Evolutionary conservation across 345 rosid genomes (phyloP).

Genomic region (Salix dunnii): DNA sequence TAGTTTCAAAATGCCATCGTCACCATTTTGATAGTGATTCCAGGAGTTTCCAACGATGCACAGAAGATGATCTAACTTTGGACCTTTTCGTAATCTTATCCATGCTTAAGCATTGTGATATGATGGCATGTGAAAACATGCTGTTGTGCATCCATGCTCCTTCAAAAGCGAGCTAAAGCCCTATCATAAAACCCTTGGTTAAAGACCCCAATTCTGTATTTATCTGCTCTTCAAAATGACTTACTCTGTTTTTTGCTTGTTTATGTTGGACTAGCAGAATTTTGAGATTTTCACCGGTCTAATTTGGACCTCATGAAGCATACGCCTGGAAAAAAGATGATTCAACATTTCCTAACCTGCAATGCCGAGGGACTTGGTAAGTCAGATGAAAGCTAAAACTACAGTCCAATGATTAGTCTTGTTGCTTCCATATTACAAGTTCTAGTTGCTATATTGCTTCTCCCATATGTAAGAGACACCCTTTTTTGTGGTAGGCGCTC

Average conservation of each 20-base stretch:
- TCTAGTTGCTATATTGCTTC: neutral
- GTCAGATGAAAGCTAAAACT: neutral
- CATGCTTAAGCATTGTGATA: too few relatives aligned
- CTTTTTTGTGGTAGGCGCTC: neutral
- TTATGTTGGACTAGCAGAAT: constrained; percentile 6
- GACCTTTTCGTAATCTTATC: too few relatives aligned
- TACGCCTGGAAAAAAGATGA: neutral
- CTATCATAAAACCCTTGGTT: too few relatives aligned
- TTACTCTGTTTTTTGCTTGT: constrained; percentile 9
- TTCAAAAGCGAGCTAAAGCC: too few relatives aligned
- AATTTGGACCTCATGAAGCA: neutral
- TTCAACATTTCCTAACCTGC: neutral
- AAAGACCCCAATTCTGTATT: too few relatives aligned
- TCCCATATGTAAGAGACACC: neutral
- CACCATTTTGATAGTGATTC: neutral
- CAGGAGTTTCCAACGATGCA: too few relatives aligned
- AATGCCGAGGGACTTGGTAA: neutral
- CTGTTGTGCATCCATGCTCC: too few relatives aligned
- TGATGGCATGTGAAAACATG: too few relatives aligned
- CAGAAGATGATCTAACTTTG: too few relatives aligned
- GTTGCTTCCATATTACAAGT: neutral
- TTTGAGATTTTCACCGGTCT: neutral
- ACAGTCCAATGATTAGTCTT: neutral
- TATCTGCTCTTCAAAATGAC: too few relatives aligned
- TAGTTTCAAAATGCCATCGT: neutral